These are phyloP conservation scores for Cladochytrium tenue DNA, from an alignment of 371 early-diverging fungal genomes.

Conservation along the genomic window DNA sequence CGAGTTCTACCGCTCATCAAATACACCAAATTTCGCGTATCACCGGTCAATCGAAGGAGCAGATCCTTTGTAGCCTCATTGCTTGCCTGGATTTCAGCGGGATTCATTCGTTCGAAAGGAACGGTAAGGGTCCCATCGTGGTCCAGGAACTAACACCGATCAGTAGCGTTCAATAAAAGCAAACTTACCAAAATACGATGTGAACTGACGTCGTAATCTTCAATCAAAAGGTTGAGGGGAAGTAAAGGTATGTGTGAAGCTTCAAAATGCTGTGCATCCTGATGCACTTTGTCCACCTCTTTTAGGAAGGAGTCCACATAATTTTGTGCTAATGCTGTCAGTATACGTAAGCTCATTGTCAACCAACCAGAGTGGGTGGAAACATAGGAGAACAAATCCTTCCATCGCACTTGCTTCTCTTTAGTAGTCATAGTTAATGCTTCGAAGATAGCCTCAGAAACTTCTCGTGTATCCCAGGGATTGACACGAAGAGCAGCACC, in stretches of 20 bases:
- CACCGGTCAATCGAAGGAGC: constrained; percentile 64
- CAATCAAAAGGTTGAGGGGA: constrained; percentile 37
- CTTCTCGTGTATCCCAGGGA: constrained; percentile 84
- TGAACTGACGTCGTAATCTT: constrained; percentile 51
- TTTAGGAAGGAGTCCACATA: constrained; percentile 48
- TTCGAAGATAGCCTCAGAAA: constrained; percentile 80
- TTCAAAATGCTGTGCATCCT: constrained; percentile 56
- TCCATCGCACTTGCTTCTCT: constrained; percentile 66
- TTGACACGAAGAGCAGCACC: constrained; percentile 81
- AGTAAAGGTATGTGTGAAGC: constrained; percentile 66
- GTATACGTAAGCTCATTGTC: not conserved
- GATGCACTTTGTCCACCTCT: constrained; percentile 61
- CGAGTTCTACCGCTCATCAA: constrained; percentile 41
- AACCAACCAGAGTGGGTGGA: constrained; percentile 67
- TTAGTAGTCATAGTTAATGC: constrained; percentile 73
- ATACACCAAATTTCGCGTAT: constrained; percentile 49
- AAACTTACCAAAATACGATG: constrained; percentile 60
- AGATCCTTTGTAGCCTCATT: constrained; percentile 29
- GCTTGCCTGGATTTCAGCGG: not conserved
- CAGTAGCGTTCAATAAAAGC: constrained; percentile 8
- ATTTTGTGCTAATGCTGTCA: constrained; percentile 30
- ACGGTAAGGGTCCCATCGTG: constrained; percentile 87
- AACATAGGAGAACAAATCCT: constrained; percentile 65
- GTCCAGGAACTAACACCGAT: constrained; percentile 65
- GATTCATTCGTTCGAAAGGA: constrained; percentile 63